These are phyloP conservation scores for Nitzschia sp. DNA, from an alignment of 108 stramenopile species.

Conservation along the genomic window DNA sequence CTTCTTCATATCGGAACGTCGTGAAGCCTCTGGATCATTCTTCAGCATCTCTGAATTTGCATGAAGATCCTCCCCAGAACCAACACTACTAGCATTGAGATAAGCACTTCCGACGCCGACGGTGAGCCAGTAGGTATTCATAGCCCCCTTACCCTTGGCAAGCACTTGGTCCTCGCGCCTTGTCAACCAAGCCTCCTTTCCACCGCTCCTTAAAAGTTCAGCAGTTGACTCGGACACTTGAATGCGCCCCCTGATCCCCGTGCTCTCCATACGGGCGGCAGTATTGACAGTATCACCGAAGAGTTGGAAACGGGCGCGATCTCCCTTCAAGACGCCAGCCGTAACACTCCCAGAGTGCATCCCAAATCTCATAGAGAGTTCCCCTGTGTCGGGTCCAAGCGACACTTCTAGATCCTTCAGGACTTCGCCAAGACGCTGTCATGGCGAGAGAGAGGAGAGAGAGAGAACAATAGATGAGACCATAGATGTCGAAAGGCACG, in stretches of 20 bases:
- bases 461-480: too few species aligned
- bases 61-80: not conserved
- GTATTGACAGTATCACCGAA: conserved; percentile 48
- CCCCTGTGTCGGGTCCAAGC: conserved; percentile 13
- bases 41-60: not conserved
- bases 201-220: conserved; percentile 10
- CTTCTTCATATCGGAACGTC: not conserved
- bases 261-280: conserved; percentile 49
- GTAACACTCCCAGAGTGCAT: conserved; percentile 42
- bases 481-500: too few species aligned
- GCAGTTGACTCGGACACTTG: conserved; percentile 38
- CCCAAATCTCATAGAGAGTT: conserved; percentile 42
- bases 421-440: conserved; percentile 2
- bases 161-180: conserved; percentile 18
- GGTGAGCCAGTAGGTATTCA: not conserved
- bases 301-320: conserved; percentile 21
- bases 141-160: conserved; percentile 33
- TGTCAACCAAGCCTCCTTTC: conserved; percentile 26
- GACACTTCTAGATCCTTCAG: conserved; percentile 1
- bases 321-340: conserved; percentile 22
- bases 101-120: not conserved
- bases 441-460: too few species aligned
- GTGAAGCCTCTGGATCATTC: not conserved
- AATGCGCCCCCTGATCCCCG: conserved; percentile 20
- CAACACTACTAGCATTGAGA: not conserved